Evolutionary conservation across 768 basidiomycete genomes (phyloP).

Genomic region (Mycena polygramma): DNA sequence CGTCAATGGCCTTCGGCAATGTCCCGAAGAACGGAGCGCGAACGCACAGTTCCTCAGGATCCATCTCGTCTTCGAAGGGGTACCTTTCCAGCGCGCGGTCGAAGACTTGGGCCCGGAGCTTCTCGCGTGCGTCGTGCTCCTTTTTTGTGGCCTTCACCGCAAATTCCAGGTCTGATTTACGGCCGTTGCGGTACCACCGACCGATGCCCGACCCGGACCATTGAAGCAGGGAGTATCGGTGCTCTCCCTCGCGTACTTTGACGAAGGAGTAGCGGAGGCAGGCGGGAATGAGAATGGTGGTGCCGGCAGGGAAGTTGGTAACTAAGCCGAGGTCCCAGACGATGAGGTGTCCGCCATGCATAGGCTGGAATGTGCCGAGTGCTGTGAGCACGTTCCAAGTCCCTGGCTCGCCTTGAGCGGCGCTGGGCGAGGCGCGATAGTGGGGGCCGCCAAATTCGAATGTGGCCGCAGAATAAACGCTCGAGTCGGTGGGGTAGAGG

Average conservation of each 20-base stretch:
- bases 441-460: too few species aligned
- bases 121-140: background rate
- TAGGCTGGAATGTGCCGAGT: background rate
- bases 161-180: background rate
- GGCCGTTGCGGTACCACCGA: slow-evolving; percentile 4
- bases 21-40: too few species aligned
- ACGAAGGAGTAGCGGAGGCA: slow-evolving; percentile 10
- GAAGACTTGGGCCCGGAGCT: background rate
- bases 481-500: background rate
- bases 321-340: slow-evolving; percentile 11
- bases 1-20: too few species aligned
- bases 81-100: too few species aligned
- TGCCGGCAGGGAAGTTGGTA: background rate
- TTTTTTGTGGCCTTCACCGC: background rate
- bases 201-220: background rate
- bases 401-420: background rate
- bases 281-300: slow-evolving; percentile 5
- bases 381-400: slow-evolving; percentile 1
- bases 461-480: slow-evolving; percentile 14
- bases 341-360: slow-evolving; percentile 10
- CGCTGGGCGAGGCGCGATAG: slow-evolving; percentile 1
- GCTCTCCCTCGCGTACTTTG: background rate
- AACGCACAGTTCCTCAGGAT: too few species aligned
- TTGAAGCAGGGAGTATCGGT: slow-evolving; percentile 1
- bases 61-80: too few species aligned